Evolutionary conservation across 305 asterid genomes (phyloP).

Genomic region (Striga hermonthica): DNA sequence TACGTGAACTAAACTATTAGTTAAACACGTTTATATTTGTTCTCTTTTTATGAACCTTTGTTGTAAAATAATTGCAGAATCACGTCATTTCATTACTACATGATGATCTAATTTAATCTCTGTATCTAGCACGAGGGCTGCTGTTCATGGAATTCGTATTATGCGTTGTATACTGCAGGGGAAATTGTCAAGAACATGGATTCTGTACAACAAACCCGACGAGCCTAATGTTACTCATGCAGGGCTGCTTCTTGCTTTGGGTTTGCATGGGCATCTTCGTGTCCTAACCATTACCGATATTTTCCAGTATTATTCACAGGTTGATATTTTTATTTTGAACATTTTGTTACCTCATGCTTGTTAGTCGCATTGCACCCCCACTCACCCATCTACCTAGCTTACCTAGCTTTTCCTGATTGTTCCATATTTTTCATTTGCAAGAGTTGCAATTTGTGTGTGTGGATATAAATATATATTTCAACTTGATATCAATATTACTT

Average conservation of each 20-base stretch:
- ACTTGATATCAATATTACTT: no score
- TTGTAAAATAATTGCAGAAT: background rate
- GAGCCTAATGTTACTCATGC: conserved; percentile 95
- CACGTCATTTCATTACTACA: conserved; percentile 16
- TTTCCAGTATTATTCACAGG: conserved; percentile 85
- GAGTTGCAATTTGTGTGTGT: no score
- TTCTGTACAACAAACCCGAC: conserved; percentile 89
- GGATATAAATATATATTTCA: no score
- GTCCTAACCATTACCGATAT: conserved; percentile 77
- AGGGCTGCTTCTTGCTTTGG: conserved; percentile 95
- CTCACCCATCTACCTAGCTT: no score
- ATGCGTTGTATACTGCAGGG: conserved; percentile 53
- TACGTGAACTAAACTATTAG: background rate
- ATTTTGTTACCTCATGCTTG: conserved; percentile 14
- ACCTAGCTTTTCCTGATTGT: no score
- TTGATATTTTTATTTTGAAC: conserved; percentile 28
- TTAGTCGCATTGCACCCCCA: background rate
- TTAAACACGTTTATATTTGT: conserved; percentile 10
- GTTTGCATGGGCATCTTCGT: conserved; percentile 91
- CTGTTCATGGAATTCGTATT: conserved; percentile 24
- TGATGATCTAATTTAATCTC: conserved; percentile 19
- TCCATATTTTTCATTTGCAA: no score
- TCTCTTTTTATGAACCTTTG: conserved; percentile 16
- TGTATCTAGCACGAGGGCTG: conserved; percentile 24
- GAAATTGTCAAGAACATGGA: conserved; percentile 95